Evolutionary conservation across 2,329 filamentous ascomycete species (phyloP).

Genomic region (Nothomitra cinnamomea): DNA sequence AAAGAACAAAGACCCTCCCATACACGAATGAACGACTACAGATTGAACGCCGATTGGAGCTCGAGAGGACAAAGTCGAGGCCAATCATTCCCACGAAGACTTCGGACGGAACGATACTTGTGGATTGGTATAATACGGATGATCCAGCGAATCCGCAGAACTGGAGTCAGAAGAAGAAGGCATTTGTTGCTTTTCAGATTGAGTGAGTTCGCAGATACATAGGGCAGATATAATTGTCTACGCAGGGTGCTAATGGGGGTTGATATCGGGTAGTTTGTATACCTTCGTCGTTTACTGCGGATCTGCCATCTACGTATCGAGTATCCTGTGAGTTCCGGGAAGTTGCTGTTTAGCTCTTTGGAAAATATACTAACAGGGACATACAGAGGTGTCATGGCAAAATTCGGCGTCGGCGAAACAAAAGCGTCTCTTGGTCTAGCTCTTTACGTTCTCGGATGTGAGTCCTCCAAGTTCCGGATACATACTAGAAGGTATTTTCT

Average conservation of each 20-base stretch:
- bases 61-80: conserved; percentile 29
- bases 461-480: neutral
- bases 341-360: neutral
- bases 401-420: conserved; percentile 26
- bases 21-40: conserved; percentile 19
- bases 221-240: neutral
- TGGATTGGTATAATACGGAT: conserved; percentile 37
- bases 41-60: conserved; percentile 21
- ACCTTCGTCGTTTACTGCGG: conserved; percentile 42
- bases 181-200: conserved; percentile 24
- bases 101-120: conserved; percentile 32
- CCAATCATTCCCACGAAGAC: conserved; percentile 33
- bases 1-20: too few species aligned
- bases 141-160: conserved; percentile 39
- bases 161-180: conserved; percentile 30
- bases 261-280: conserved; percentile 35
- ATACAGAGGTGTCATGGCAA: conserved; percentile 28
- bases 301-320: conserved; percentile 33
- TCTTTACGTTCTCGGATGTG: conserved; percentile 18
- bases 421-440: conserved; percentile 19
- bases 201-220: conserved; percentile 3
- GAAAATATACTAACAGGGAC: conserved; percentile 17
- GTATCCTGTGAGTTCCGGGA: conserved; percentile 13
- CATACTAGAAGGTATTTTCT: neutral
- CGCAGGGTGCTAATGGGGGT: neutral